Base-by-base conservation (phyloP, 352 stramenopile species). In the Plasmopara muralis region DNA sequence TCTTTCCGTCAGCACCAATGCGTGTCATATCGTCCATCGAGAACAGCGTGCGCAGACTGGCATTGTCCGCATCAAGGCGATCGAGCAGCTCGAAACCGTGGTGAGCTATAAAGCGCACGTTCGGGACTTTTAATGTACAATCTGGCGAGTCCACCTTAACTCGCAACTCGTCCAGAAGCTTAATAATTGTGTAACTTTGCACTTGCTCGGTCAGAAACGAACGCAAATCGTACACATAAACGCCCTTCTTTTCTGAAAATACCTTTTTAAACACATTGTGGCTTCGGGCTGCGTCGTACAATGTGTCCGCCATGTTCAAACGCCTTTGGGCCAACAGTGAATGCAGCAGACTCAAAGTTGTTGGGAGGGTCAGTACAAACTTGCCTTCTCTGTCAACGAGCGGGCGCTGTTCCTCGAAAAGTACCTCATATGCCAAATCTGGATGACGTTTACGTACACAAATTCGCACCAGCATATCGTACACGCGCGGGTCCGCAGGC, bases 401-500 rank as follows among this genome's bases (percentile, higher is more conserved):
- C 25, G 72, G 61, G 15, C 82, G 63, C 16, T 78, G 78, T 45
- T 85, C 68, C 42, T 87, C 68, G 8, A 93, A 85, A 6, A 89
- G 46, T 30, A 68, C 76, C 43, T 87, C 77, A 41, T 81, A 88
- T 20, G 77, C 80, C 9, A 92, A 64, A 40, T 91, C 81, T 0
- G 83, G 83, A 52, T 93, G 81, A 15, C 83, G 83, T 57, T 93
- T 93, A 52, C 81, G 77, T 12, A 93, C 76, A 47, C 83, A 91
- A 20, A 74, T 90, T 53, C 83, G 78, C 34, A 91, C 78, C 33
- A 93, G 55, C 34, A 93, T 72, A 49, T 93, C 83, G 45, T 83
- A 88, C 28, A 90, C 76, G 16, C 72, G 79, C 41, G 71, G 64
- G 50, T 93, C 83, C 1, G 78, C 64, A n/a, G 69, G 53, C 20